Conservation (phyloP, 1,284 basidiomycete genomes). For the Puccinia triticina region DNA sequence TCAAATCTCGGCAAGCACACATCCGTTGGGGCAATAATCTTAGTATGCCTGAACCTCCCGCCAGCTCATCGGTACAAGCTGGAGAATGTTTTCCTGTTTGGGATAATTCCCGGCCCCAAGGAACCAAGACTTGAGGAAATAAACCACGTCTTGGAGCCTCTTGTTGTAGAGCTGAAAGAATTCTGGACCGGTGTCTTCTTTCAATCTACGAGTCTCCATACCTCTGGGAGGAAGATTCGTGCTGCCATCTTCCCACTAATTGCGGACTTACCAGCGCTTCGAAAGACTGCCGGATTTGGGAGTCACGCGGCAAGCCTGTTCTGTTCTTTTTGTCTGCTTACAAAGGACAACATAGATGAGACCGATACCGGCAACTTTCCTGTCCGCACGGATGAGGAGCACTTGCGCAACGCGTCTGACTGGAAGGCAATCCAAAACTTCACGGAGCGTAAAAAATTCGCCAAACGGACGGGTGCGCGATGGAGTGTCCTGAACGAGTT, state of each 20-base stretch:
- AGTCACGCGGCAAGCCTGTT: neutral
- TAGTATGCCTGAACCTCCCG: slow-evolving; percentile 33
- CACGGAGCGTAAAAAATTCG: neutral
- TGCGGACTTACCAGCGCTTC: slow-evolving; percentile 13
- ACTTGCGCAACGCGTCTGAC: neutral
- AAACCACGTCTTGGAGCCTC: slow-evolving; percentile 14
- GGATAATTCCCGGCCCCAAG: slow-evolving; percentile 15
- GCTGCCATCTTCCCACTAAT: slow-evolving; percentile 23
- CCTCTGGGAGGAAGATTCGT: neutral
- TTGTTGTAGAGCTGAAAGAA: slow-evolving; percentile 5
- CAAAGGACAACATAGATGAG: neutral
- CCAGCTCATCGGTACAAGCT: neutral
- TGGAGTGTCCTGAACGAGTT: too few species aligned
- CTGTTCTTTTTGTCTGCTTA: neutral
- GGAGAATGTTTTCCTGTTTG: too few species aligned
- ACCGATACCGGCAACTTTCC: neutral
- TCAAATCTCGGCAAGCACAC: neutral
- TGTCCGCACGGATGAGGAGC: neutral
- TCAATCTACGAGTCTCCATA: neutral
- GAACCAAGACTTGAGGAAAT: slow-evolving; percentile 19
- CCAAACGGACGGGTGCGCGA: neutral
- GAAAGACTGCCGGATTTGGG: too few species aligned
- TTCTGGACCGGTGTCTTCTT: slow-evolving; percentile 24
- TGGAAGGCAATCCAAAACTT: neutral
- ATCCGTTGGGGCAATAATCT: slow-evolving; percentile 6